These are phyloP conservation scores for Hericium alpestre DNA, from an alignment of 768 basidiomycete genomes.

Conservation along the genomic window DNA sequence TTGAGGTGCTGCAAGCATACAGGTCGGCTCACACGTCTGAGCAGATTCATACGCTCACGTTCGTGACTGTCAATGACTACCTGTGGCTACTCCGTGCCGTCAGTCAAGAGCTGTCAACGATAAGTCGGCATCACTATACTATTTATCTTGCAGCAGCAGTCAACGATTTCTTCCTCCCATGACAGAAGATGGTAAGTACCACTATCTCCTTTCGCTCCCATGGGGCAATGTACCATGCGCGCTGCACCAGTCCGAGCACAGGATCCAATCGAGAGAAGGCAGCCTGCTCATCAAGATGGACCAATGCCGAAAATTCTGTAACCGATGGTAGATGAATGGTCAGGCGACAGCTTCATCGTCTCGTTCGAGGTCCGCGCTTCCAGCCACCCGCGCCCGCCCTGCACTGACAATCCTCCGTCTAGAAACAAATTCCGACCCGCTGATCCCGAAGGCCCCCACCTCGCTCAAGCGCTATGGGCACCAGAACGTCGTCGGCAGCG, in stretches of 20 bases:
- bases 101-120: conserved; percentile 60
- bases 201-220: background rate
- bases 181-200: conserved; percentile 71
- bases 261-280: conserved; percentile 95
- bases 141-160: conserved; percentile 98
- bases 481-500: conserved; percentile 94
- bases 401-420: conserved; percentile 23
- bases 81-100: conserved; percentile 82
- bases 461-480: conserved; percentile 93
- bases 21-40: conserved; percentile 68
- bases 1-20: conserved; percentile 68
- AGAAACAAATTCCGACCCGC: conserved; percentile 75
- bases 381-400: too few relatives aligned
- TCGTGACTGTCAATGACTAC: conserved; percentile 94
- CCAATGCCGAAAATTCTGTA: conserved; percentile 92
- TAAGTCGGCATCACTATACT: conserved; percentile 73
- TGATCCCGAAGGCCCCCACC: conserved; percentile 82
- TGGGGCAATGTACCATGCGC: background rate
- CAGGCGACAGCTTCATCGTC: conserved; percentile 79
- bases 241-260: conserved; percentile 77
- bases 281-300: conserved; percentile 96
- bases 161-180: conserved; percentile 93
- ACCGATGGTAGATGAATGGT: conserved; percentile 92
- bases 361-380: conserved; percentile 76
- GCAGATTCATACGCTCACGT: conserved; percentile 74